These are phyloP conservation scores for Rhododendron mucronatum DNA, from an alignment of 148 eudicot genomes.

Conservation along the genomic window DNA sequence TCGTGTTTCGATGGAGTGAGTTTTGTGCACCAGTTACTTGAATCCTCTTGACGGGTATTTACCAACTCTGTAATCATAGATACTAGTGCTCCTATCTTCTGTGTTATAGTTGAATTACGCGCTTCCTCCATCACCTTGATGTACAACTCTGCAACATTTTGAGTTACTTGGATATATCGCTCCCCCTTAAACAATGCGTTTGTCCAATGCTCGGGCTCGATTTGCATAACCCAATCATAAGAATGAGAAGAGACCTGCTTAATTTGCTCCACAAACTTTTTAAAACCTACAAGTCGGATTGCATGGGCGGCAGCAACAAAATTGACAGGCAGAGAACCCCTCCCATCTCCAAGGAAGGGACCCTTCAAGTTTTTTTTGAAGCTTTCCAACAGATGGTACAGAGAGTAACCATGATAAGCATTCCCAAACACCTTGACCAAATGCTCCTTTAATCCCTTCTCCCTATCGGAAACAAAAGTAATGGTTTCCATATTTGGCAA, in stretches of 20 bases:
- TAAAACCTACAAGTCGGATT: constrained; percentile 29
- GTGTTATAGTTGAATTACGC: constrained; percentile 34
- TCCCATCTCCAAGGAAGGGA: constrained; percentile 51
- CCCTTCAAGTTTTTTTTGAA: constrained; percentile 45
- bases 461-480: constrained; percentile 50
- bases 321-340: constrained; percentile 31
- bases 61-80: constrained; percentile 25
- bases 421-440: constrained; percentile 36
- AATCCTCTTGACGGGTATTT: constrained; percentile 21
- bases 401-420: constrained; percentile 44
- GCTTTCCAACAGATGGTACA: constrained; percentile 45
- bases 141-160: constrained; percentile 36
- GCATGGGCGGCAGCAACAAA: constrained; percentile 50
- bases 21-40: constrained; percentile 31
- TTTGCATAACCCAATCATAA: constrained; percentile 49
- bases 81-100: constrained; percentile 40
- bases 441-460: constrained; percentile 30
- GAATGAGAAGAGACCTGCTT: constrained; percentile 38
- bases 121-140: constrained; percentile 33
- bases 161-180: constrained; percentile 32
- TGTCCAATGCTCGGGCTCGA: constrained; percentile 45
- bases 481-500: constrained; percentile 29
- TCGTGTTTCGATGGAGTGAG: constrained; percentile 41
- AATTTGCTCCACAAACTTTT: constrained; percentile 34
- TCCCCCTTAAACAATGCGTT: constrained; percentile 37